phyloP scores from a whole-genome alignment of 768 basidiomycete species.

The Pleurotus salmoneostramineus region DNA sequence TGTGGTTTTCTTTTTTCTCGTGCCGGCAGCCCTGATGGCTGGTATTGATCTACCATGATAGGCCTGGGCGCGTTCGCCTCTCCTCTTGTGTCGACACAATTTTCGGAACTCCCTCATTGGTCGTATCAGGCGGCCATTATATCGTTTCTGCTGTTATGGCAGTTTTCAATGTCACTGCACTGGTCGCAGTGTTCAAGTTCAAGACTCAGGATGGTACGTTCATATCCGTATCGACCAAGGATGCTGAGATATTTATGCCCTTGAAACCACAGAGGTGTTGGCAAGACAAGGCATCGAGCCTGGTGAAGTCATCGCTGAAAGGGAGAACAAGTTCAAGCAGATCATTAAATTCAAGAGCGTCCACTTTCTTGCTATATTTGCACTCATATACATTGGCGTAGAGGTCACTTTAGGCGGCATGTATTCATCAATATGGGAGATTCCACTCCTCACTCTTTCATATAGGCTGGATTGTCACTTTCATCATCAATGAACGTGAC shows the following conservation, averaged over 20 bases:
- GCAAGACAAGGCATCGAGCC: slow-evolving; percentile 22
- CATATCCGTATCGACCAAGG: not conserved
- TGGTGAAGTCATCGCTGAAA: slow-evolving; percentile 15
- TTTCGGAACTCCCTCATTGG: slow-evolving; percentile 49
- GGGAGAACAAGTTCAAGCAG: slow-evolving; percentile 37
- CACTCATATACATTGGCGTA: slow-evolving; percentile 44
- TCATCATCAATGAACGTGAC: slow-evolving; percentile 36
- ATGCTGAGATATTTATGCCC: not conserved
- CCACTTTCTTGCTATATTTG: slow-evolving; percentile 42
- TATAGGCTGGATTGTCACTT: slow-evolving; percentile 54
- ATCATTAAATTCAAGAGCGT: slow-evolving; percentile 37
- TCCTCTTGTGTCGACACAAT: slow-evolving; percentile 66
- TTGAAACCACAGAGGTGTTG: slow-evolving; percentile 11
- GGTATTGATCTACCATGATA: not conserved
- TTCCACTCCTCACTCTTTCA: not conserved
- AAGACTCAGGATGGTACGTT: slow-evolving; percentile 24
- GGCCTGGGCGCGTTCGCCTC: slow-evolving; percentile 46
- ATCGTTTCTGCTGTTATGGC: slow-evolving; percentile 53
- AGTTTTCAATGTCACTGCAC: slow-evolving; percentile 25
- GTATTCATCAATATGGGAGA: too few species aligned
- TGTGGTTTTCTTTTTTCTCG: not conserved
- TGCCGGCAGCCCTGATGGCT: not conserved
- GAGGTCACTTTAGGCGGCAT: slow-evolving; percentile 50
- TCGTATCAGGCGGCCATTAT: slow-evolving; percentile 65
- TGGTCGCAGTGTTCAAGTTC: slow-evolving; percentile 22